Conservation (phyloP, 345 rosid genomes). For the Cardamine resedifolia region DNA sequence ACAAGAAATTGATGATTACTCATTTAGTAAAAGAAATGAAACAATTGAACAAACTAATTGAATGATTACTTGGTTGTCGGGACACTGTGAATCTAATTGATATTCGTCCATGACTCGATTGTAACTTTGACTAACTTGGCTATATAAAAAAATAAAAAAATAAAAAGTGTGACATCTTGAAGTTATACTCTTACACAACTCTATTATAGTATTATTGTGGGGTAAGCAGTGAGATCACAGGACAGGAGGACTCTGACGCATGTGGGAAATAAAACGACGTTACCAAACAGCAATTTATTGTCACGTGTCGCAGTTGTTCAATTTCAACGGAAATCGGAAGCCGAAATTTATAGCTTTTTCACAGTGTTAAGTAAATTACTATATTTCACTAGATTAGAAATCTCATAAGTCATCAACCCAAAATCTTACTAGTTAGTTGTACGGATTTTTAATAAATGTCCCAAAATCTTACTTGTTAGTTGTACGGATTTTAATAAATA, state of each 20-base stretch:
- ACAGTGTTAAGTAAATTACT: neutral
- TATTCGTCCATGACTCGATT: neutral
- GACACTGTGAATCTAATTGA: neutral
- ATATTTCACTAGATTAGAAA: neutral
- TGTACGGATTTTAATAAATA: neutral
- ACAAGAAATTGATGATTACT: neutral
- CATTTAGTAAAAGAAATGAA: neutral
- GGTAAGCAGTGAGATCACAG: conserved; percentile 30
- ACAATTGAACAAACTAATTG: no score
- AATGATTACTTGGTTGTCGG: neutral
- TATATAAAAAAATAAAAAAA: no score
- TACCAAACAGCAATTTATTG: neutral
- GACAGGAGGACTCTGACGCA: conserved; percentile 12
- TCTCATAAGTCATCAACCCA: neutral
- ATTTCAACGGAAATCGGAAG: neutral
- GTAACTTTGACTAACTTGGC: neutral
- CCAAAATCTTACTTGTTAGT: neutral
- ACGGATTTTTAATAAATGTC: no score
- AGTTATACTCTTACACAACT: no score
- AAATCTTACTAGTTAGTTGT: neutral
- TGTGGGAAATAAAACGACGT: neutral
- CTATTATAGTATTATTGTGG: neutral
- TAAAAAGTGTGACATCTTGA: neutral
- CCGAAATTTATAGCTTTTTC: neutral
- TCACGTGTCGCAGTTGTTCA: conserved; percentile 6